A percentile compares a stretch with the other conserved stretches of the same genome.
These are phyloP conservation scores for Gossypium trilobum DNA, from an alignment of 441 rosid species.

Conservation along the genomic window DNA sequence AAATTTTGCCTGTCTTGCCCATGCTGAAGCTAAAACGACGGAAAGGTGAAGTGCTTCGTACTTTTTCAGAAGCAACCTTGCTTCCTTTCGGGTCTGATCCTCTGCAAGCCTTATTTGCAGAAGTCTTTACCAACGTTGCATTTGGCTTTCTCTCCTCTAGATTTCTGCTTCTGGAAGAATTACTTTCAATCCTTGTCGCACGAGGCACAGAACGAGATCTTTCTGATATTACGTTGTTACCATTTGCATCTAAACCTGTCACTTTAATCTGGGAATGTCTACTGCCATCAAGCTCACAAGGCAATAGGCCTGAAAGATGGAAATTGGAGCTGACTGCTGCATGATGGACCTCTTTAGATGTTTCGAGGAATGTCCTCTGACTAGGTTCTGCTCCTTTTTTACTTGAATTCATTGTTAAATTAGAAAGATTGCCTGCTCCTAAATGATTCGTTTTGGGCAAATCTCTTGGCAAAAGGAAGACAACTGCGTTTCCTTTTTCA, in stretches of 20 bases:
- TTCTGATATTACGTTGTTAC: slow-evolving; percentile 23
- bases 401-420: slow-evolving; percentile 24
- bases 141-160: slow-evolving; percentile 32
- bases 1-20: slow-evolving; percentile 52
- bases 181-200: slow-evolving; percentile 29
- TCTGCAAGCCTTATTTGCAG: slow-evolving; percentile 28
- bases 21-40: slow-evolving; percentile 61
- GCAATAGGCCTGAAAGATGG: slow-evolving; percentile 36
- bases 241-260: slow-evolving; percentile 32
- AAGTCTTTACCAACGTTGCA: slow-evolving; percentile 13
- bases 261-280: slow-evolving; percentile 28
- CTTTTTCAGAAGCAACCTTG: slow-evolving; percentile 46
- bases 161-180: slow-evolving; percentile 31
- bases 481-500: slow-evolving; percentile 33
- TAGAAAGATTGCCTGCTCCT: slow-evolving; percentile 30
- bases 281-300: slow-evolving; percentile 30
- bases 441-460: slow-evolving; percentile 27
- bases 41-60: slow-evolving; percentile 77
- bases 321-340: slow-evolving; percentile 24
- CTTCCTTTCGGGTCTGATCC: slow-evolving; percentile 31
- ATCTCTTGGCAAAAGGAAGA: slow-evolving; percentile 41
- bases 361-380: slow-evolving; percentile 33
- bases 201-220: slow-evolving; percentile 34
- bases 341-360: slow-evolving; percentile 24
- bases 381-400: slow-evolving; percentile 35